phyloP scores from a whole-genome alignment of 2,329 filamentous ascomycete genomes.

The Sodiomyces alkalinus region DNA sequence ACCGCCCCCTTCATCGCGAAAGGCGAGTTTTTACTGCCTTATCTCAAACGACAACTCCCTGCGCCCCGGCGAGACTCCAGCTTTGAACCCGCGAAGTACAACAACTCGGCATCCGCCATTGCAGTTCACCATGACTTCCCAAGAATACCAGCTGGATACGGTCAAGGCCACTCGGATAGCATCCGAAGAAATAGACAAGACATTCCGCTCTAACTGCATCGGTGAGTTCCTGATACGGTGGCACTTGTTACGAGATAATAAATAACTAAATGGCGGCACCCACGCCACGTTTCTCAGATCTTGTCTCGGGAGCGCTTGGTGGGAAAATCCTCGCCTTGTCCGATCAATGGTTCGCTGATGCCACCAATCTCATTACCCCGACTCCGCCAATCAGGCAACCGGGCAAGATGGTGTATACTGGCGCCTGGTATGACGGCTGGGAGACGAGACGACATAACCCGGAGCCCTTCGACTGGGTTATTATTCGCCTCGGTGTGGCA shows the following conservation, averaged over 20 bases:
- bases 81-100: too few species aligned
- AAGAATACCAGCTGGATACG: conserved; percentile 40
- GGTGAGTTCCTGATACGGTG: conserved; percentile 39
- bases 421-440: conserved; percentile 59
- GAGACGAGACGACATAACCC: conserved; percentile 53
- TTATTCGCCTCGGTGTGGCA: conserved; percentile 50
- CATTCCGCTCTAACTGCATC: conserved; percentile 45
- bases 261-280: too few species aligned
- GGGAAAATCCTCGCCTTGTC: conserved; percentile 51
- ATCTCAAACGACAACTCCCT: too few species aligned
- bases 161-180: conserved; percentile 32
- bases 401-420: conserved; percentile 54
- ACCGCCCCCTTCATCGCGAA: background rate
- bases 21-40: too few species aligned
- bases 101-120: too few species aligned
- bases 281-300: too few species aligned
- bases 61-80: too few species aligned
- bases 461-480: conserved; percentile 50
- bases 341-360: conserved; percentile 55
- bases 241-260: too few species aligned
- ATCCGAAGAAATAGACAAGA: conserved; percentile 41
- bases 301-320: conserved; percentile 44
- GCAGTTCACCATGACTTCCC: conserved; percentile 19
- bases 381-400: conserved; percentile 45
- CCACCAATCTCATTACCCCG: conserved; percentile 48